Evolutionary conservation across 495 filamentous ascomycete species (phyloP), one percentile per base, ranked within the genome.

Genomic region (Talaromyces trachyspermus): DNA sequence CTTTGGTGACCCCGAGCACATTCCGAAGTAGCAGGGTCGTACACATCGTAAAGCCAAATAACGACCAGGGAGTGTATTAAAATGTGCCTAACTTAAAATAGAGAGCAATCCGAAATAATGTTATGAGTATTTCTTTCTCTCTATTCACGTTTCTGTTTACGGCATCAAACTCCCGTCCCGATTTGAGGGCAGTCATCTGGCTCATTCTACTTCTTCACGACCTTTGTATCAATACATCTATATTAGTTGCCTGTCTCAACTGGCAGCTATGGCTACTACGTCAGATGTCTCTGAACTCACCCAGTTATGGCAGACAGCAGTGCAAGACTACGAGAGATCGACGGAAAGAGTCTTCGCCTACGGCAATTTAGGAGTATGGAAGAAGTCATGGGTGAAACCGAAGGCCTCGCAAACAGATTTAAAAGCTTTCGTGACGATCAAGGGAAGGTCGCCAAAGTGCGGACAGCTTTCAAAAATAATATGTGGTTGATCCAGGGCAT

Each of bases 401-500:
- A 45, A 45, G 22, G 22, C 7, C 42, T 45, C 11, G 27, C 42
- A 5, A 30, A 18, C 17, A 33, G 30, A 15, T 45, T 45, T 24
- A 45, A 45, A 32, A 17, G 18, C 8, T 45, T 45, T 33, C 42
- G 42, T 5, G 25, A 45, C 22, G 42, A 45, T n/a, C 15, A 45
- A 18, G 20, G 17, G 14, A 45, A 45, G 30, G 42, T 45, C 4
- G 5, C 24, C 7, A 45, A 45, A 30, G 24, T 45, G 42, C 23
- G 42, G 42, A 45, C 25, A 12, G 42, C 42, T 17, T 45, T 45
- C 18, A 45, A 45, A 17, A 45, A 33, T 25, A 45, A 45, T 33
- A 18, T 45, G 42, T 45, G 42, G 42, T 33, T 45, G 42, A 45
- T 45, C 24, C 42, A 45, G 15, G 17, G 7, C n/a, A 22, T 45